These are phyloP conservation scores for Cystoderma amianthinum DNA, from an alignment of 768 basidiomycete genomes.

Conservation along the genomic window DNA sequence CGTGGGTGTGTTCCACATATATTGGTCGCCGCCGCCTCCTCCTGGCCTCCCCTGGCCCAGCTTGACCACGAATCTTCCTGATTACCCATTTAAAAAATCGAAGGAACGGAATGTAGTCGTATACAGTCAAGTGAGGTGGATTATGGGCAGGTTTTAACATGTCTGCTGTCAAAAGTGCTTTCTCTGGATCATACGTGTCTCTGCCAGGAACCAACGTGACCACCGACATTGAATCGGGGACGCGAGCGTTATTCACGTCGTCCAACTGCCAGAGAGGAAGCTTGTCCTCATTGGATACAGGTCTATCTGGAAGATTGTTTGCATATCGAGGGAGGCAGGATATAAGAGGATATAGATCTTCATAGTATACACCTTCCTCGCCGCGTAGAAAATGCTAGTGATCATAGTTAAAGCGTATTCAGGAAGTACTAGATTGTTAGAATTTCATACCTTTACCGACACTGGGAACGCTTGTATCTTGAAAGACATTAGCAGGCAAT, in stretches of 20 bases:
- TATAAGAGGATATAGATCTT: slow-evolving; percentile 66
- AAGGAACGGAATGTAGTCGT: slow-evolving; percentile 50
- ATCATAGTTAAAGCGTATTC: neutral
- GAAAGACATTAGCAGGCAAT: slow-evolving; percentile 1
- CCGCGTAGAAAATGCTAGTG: slow-evolving; percentile 57
- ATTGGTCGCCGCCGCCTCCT: slow-evolving; percentile 19
- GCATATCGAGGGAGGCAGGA: slow-evolving; percentile 60
- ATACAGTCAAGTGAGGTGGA: slow-evolving; percentile 43
- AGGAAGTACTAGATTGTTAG: neutral
- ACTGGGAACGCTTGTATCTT: slow-evolving; percentile 69
- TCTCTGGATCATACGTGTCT: slow-evolving; percentile 26
- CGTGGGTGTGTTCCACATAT: slow-evolving; percentile 44
- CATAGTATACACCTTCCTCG: slow-evolving; percentile 65
- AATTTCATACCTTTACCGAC: slow-evolving; percentile 65
- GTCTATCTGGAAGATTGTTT: slow-evolving; percentile 11
- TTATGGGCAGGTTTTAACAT: slow-evolving; percentile 45
- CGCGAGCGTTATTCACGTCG: slow-evolving; percentile 7
- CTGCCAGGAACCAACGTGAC: slow-evolving; percentile 1
- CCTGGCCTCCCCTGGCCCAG: slow-evolving; percentile 10
- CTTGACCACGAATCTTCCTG: slow-evolving; percentile 15
- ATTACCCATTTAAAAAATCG: slow-evolving; percentile 42
- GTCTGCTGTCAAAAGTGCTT: slow-evolving; percentile 18
- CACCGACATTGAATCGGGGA: slow-evolving; percentile 6
- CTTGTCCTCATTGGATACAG: slow-evolving; percentile 29
- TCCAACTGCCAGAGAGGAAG: slow-evolving; percentile 42